These are phyloP conservation scores for Coemansia sp. DNA, from an alignment of 192 early-diverging fungal genomes.

Conservation along the genomic window DNA sequence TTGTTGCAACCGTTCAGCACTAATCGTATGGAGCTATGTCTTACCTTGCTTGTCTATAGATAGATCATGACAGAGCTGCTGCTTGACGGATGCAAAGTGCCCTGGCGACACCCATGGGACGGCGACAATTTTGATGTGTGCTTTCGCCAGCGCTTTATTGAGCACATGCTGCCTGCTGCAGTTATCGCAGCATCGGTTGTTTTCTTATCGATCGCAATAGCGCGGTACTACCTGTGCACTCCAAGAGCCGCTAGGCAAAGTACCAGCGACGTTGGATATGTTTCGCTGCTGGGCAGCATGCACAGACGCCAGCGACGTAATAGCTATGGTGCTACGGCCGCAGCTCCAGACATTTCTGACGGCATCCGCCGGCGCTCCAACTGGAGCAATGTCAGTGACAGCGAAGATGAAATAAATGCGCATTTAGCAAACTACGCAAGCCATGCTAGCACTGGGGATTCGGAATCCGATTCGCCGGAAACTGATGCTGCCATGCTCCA, in stretches of 20 bases:
- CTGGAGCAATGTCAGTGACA: slow-evolving; percentile 3
- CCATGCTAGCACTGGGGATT: neutral
- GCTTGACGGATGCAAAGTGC: slow-evolving; percentile 16
- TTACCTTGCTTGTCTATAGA: neutral
- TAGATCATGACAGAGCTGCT: slow-evolving; percentile 9
- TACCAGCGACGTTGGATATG: neutral
- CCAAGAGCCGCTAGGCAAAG: neutral
- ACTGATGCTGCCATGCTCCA: neutral
- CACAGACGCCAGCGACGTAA: neutral
- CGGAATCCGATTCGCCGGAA: neutral
- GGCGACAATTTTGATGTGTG: slow-evolving; percentile 48
- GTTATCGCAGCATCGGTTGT: slow-evolving; percentile 20
- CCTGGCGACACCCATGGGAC: slow-evolving; percentile 42
- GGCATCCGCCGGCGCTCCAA: slow-evolving; percentile 6
- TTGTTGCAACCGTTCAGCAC: neutral
- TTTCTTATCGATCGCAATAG: slow-evolving; percentile 7
- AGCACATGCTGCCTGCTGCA: slow-evolving; percentile 19
- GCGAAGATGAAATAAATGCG: neutral
- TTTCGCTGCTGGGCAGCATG: slow-evolving; percentile 10
- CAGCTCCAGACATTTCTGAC: neutral
- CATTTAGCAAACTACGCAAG: neutral
- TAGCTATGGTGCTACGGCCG: neutral
- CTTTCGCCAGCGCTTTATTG: slow-evolving; percentile 44
- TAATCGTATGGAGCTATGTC: neutral
- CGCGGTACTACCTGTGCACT: slow-evolving; percentile 14